Evolutionary conservation across 805 yeast genomes (phyloP), one percentile per base, ranked within the genome.

Genomic region (Deakozyma indianensis): DNA sequence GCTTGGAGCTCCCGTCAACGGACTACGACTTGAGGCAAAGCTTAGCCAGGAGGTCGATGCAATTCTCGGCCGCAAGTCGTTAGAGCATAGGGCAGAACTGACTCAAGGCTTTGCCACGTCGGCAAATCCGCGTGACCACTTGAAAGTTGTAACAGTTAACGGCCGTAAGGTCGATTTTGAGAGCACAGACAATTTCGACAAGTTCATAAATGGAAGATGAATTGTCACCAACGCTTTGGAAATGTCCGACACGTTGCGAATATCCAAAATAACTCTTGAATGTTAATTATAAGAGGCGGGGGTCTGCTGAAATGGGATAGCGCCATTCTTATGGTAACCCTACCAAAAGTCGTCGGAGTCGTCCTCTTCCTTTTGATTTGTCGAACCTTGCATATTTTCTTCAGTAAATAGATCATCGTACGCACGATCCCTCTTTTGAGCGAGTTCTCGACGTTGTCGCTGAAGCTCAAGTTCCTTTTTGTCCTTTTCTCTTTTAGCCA

Each of bases 391-490:
- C 46, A 72, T 52, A 41, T 65, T 65, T 20, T 70, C 76, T 24
- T 69, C 74, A 11, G 68, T 62, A 45, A 69, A 73, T 47, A 75
- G 51, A 47, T 73, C 78, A 28, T 69, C 73, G 52, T 71, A 71
- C 29, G 69, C 67, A 29, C 64, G 64, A 41, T 68, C 64, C 44
- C 66, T 67, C 45, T 56, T 54, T 43, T 58, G 56, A 22, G 64
- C 62, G 23, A 54, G 49, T 47, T 54, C 48, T 46, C 53, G 51
- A 23, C 59, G 53, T 27, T 51, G 55, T 25, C 59, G 50, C 3
- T 60, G 56, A 24, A 54, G 53, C 45, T 63, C 62, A 48, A 64
- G 67, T 45, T 72, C 74, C 29, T 58, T 57, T 45, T 67, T 69
- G 57, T 49, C 61, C 51, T 56, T 58, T 59, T 43, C 66, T 59